These are phyloP conservation scores for Candida insectorum DNA, from an alignment of 805 yeast species.

Conservation along the genomic window DNA sequence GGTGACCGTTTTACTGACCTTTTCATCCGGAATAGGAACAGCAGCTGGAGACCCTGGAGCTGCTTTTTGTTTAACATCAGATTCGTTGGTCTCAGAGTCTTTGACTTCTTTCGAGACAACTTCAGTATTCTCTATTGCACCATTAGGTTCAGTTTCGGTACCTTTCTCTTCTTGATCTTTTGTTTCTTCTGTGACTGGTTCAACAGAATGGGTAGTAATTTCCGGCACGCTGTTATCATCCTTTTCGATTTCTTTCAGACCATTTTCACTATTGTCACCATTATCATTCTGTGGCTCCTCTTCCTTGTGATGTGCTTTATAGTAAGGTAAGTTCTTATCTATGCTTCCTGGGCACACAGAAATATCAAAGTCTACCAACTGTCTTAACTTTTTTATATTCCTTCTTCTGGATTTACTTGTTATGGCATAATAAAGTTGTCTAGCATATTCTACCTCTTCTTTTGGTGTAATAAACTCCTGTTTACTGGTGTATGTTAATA, in stretches of 20 bases:
- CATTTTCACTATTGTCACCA: conserved; percentile 4
- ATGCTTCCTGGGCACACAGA: conserved; percentile 31
- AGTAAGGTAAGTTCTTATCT: conserved; percentile 23
- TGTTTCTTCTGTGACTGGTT: neutral
- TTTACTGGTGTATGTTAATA: conserved; percentile 49
- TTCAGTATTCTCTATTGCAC: conserved; percentile 1
- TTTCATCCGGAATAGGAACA: conserved; percentile 1
- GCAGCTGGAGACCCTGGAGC: conserved; percentile 2
- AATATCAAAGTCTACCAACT: conserved; percentile 25
- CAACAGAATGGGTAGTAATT: neutral
- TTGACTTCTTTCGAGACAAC: neutral
- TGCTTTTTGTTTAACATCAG: neutral
- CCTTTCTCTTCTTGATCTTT: neutral
- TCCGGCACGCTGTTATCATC: neutral
- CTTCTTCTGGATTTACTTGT: conserved; percentile 38
- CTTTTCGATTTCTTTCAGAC: conserved; percentile 1
- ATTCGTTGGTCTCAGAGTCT: conserved; percentile 1
- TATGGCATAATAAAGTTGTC: conserved; percentile 32
- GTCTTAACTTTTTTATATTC: conserved; percentile 44
- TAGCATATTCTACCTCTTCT: conserved; percentile 55
- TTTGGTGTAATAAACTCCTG: conserved; percentile 56
- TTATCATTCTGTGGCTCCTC: conserved; percentile 1
- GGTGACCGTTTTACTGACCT: conserved; percentile 10
- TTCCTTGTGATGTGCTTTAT: conserved; percentile 14
- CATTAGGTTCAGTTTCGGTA: neutral